Evolutionary conservation across 2,329 filamentous ascomycete species (phyloP).

Genomic region (Fusarium fujikuroi): DNA sequence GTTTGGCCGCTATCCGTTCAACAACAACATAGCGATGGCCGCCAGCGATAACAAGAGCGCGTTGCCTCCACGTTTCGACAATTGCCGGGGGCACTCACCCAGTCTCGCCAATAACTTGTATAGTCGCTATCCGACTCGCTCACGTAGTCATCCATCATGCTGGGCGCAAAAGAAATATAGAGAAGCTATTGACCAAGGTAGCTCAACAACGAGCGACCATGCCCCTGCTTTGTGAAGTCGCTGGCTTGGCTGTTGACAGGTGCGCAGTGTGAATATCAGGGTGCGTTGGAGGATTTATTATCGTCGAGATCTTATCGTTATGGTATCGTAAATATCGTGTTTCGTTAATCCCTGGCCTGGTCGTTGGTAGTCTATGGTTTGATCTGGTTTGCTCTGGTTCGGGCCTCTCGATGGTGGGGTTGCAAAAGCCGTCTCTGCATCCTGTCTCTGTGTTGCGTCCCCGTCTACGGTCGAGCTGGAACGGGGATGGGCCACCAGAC

Average conservation of each 20-base stretch:
- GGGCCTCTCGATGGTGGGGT: slow-evolving; percentile 37
- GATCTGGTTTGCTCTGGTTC: slow-evolving; percentile 1
- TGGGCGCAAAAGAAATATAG: slow-evolving; percentile 21
- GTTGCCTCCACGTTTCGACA: neutral
- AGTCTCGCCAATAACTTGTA: slow-evolving; percentile 99
- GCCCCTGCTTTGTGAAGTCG: slow-evolving; percentile 31
- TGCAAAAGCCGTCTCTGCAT: slow-evolving; percentile 33
- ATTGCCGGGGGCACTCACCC: slow-evolving; percentile 72
- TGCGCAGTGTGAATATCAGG: slow-evolving; percentile 18
- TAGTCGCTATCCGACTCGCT: slow-evolving; percentile 99
- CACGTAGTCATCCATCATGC: slow-evolving; percentile 92
- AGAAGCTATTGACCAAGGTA: slow-evolving; percentile 26
- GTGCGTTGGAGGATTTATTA: slow-evolving; percentile 4
- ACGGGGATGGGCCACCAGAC: neutral
- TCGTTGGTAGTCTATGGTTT: slow-evolving; percentile 13
- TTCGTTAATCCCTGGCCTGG: slow-evolving; percentile 23
- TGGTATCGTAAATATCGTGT: slow-evolving; percentile 21
- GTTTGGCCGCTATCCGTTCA: neutral
- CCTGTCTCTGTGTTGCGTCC: slow-evolving; percentile 10
- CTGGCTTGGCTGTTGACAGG: slow-evolving; percentile 3
- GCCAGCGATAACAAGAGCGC: slow-evolving; percentile 2
- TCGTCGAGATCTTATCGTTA: slow-evolving; percentile 7
- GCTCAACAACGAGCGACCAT: slow-evolving; percentile 47
- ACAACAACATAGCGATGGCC: neutral
- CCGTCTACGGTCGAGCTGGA: slow-evolving; percentile 8